phyloP scores from a whole-genome alignment of 148 eudicot species.

The Chenopodium berlandieri region DNA sequence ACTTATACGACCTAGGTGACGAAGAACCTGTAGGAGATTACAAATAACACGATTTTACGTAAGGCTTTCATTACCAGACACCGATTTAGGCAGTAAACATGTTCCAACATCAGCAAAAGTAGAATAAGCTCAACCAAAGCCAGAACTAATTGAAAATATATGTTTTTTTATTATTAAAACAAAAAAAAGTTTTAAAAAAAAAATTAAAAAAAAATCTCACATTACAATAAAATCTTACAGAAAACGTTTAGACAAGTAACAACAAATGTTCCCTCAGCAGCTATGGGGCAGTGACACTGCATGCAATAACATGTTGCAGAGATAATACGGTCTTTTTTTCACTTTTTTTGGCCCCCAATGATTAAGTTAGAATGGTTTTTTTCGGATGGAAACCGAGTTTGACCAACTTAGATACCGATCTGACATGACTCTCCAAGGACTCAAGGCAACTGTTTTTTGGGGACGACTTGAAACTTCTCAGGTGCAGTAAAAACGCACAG shows the following conservation, averaged over 20 bases:
- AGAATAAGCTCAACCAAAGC: not conserved
- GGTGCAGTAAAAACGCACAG: not conserved
- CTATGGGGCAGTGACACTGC: not conserved
- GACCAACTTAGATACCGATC: not conserved
- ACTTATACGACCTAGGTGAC: conserved; percentile 84
- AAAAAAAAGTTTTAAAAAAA: too few species aligned
- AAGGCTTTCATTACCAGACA: not conserved
- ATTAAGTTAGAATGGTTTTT: not conserved
- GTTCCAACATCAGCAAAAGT: not conserved
- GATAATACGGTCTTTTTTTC: not conserved
- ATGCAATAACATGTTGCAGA: not conserved
- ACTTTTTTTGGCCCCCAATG: not conserved
- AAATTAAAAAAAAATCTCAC: not conserved
- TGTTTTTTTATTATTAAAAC: too few species aligned
- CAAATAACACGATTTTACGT: not conserved
- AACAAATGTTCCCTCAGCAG: not conserved
- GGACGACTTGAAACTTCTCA: conserved; percentile 7
- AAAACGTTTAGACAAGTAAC: not conserved
- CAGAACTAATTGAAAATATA: not conserved
- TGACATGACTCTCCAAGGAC: not conserved
- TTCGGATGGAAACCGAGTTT: not conserved
- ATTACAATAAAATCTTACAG: not conserved
- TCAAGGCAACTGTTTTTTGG: not conserved
- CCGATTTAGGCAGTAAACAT: too few species aligned
- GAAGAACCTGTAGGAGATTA: conserved; percentile 57